Conservation (phyloP, 768 basidiomycete genomes). For the Botryobasidium botryosum region DNA sequence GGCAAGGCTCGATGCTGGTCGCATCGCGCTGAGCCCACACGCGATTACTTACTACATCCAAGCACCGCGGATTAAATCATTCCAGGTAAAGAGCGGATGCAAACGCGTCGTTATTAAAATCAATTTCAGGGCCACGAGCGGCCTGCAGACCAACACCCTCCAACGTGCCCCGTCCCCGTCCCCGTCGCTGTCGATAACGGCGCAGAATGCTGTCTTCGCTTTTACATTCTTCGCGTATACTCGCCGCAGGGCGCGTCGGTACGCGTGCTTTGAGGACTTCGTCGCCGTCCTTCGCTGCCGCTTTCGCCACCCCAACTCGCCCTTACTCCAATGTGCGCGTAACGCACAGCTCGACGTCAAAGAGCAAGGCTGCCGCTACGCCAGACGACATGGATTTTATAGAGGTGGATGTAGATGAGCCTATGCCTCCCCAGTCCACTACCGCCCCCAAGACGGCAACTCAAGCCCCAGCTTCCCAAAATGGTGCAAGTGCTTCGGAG, state of each 20-base stretch:
- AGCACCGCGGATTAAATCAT: too few species aligned
- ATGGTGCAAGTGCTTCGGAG: background rate
- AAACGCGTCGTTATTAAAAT: too few species aligned
- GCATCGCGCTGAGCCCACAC: too few species aligned
- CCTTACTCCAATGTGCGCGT: background rate
- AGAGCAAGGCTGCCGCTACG: background rate
- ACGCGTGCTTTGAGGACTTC: background rate
- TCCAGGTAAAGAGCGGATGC: too few species aligned
- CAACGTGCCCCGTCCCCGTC: too few species aligned
- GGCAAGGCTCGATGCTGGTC: conserved; percentile 3
- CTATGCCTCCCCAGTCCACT: background rate
- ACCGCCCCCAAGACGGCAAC: background rate
- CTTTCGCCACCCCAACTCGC: background rate
- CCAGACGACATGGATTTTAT: background rate
- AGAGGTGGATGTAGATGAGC: background rate
- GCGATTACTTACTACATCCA: too few species aligned
- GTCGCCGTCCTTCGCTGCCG: background rate
- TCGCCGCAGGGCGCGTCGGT: too few species aligned
- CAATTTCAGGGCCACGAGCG: too few species aligned
- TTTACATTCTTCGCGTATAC: too few species aligned
- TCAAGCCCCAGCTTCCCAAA: background rate
- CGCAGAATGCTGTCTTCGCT: too few species aligned
- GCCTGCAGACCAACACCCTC: too few species aligned
- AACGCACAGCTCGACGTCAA: background rate
- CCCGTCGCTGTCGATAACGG: too few species aligned